phyloP scores from a whole-genome alignment of 2,329 filamentous ascomycete species.

The Pezicula carpinea region DNA sequence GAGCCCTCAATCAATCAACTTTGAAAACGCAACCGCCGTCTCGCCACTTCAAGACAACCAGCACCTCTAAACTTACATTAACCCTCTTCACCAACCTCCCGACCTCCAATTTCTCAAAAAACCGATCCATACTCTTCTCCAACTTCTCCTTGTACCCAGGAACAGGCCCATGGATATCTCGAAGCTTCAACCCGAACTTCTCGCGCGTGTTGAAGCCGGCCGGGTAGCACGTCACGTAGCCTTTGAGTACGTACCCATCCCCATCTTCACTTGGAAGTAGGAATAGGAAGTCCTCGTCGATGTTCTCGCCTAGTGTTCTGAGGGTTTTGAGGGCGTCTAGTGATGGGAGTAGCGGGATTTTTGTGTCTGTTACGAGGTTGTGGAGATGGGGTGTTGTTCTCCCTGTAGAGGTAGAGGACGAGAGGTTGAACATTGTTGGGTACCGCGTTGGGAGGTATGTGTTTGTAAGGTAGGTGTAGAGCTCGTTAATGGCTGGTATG shows the following conservation, averaged over 20 bases:
- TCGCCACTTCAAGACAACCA: not conserved
- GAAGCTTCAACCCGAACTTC: constrained; percentile 48
- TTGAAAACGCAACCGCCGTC: too few species aligned
- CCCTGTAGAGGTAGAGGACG: constrained; percentile 21
- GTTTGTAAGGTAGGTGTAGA: constrained; percentile 49
- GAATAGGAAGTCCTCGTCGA: constrained; percentile 58
- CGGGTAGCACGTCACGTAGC: constrained; percentile 52
- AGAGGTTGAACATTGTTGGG: constrained; percentile 45
- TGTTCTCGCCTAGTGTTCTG: constrained; percentile 41
- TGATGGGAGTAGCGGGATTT: constrained; percentile 33
- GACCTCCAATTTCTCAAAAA: constrained; percentile 48
- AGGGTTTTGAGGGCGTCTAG: constrained; percentile 36
- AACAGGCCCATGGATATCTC: constrained; percentile 53
- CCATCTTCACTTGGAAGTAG: constrained; percentile 40
- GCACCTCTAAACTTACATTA: constrained; percentile 34
- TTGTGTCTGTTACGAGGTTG: constrained; percentile 41
- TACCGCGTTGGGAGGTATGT: constrained; percentile 54
- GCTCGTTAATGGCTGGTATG: constrained; percentile 46
- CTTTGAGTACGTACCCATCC: constrained; percentile 46
- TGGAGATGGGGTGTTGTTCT: constrained; percentile 24
- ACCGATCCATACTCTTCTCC: constrained; percentile 56
- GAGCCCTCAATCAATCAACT: too few species aligned
- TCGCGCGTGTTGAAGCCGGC: constrained; percentile 51
- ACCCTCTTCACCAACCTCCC: constrained; percentile 50
- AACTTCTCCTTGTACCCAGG: constrained; percentile 53